Base-by-base conservation (phyloP, 2,329 filamentous ascomycete species). In the Chrysosporium queenslandicum region DNA sequence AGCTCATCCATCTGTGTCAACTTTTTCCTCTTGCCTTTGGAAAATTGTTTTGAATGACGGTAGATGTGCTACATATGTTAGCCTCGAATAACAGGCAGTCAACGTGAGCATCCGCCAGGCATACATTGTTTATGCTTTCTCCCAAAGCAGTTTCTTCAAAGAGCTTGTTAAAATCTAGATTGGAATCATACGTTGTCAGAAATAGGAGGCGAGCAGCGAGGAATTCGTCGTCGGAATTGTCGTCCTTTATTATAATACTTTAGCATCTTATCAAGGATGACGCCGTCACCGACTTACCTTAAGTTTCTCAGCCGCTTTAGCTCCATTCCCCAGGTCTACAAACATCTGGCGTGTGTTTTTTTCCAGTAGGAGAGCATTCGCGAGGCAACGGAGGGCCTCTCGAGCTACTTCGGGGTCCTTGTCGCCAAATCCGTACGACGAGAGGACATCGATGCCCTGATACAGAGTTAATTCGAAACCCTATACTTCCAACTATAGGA, bases 201-300 rank as follows among this genome's bases (percentile, higher is more conserved):
- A 94, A 90, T 14, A 94, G 71, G 40, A 94, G 80, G 49, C 88
- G 79, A n/a, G 84, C 84, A 55, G 78, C 71, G 1, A 97, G 75
- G 66, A 97, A 96, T 63, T 97, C 90, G 59, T 94, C 85, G 56
- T 97, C 89, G 52, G 79, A 76, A 59, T 76, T 83, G 56, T 88
- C 84, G 53, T 77, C 82, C 75, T 79, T 55, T 11, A 45, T 9
- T 7, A 8, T 27, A 25, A 16, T n/a, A 27, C 2, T 18, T 53
- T 41, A 42, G 21, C 16, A 30, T 20, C 20, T 11, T 32, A 20
- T 34, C 32, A 27, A 7, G n/a, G 3, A 29, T 21, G 11, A 46
- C 2, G 14, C 14, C 2, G 4, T 27, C 4, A 14, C 2, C 1
- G n/a, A 16, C 25, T 16, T 32, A 71, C 75, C 68, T 84, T 84